Base-by-base conservation (phyloP, 768 basidiomycete genomes). In the Psilocybe subaeruginosa region DNA sequence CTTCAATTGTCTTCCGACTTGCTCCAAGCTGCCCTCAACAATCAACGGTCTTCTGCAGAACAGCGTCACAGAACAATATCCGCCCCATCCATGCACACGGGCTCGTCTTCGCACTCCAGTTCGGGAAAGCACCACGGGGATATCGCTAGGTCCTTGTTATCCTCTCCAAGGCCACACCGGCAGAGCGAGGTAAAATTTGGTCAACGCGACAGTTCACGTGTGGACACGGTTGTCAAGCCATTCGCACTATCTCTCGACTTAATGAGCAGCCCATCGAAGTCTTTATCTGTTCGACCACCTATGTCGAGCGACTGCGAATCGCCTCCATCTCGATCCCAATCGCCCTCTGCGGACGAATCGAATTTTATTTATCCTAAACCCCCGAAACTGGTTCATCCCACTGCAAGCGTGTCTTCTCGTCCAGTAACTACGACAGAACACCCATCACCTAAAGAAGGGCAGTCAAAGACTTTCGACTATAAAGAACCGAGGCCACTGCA, bases 401-500 rank as follows among this genome's bases (percentile, higher is more conserved):
- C n/a, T 48, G 49, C 17, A 11, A 23, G 30, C 43, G 49, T 56
- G 14, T 29, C 33, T 33, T 30, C 45, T 30, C 53, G 16, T 51
- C 29, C 54, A 4, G 23, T 54, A 9, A 6, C 29, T 29, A 14
- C 52, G 8, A 19, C 54, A 12, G 43, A 51, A 43, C 23, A 17
- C 17, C 23, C 43, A 23, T 57, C 54, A 0, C 30, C 41, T 6
- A 31, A 61, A 27, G 45, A 62, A n/a, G 43, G 51, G 56, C 56
- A 51, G 50, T 62, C 68, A 35, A 78, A 72, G 48, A 66, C 67
- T 12, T 75, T 85, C 66, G 85, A 90, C 63, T 89, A 87, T 69
- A 84, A 85, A 66, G 76, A 81, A 54, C 91, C 92, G 16, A 78
- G 91, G 37, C 74, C 76, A 59, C 74, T 92, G 58, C 86, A 91